Conservation (phyloP, 2,329 filamentous ascomycete species). For the Coccinonectria pachysandricola region DNA sequence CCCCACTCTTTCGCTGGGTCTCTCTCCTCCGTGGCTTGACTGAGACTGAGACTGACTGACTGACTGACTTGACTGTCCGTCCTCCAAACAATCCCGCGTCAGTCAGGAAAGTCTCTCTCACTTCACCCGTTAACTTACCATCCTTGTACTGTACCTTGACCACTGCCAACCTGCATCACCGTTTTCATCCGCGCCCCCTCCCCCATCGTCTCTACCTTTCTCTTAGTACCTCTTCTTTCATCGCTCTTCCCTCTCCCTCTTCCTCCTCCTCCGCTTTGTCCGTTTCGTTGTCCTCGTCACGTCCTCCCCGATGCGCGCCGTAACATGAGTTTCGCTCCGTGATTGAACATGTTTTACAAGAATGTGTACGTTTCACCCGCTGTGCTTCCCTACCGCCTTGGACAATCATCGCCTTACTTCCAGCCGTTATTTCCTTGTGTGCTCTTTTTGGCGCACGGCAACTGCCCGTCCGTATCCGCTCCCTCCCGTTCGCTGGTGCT, state of each 20-base stretch:
- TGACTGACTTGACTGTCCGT: no score
- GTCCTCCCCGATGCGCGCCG: constrained; percentile 19
- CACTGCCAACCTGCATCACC: no score
- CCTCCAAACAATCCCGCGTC: no score
- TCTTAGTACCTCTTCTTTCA: constrained; percentile 6
- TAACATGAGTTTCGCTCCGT: constrained; percentile 24
- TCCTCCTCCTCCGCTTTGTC: constrained; percentile 9
- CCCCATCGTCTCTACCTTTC: constrained; percentile 1
- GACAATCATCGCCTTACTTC: constrained; percentile 5
- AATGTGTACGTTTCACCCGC: constrained; percentile 30
- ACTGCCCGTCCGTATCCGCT: constrained; percentile 3
- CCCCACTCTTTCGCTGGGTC: no score
- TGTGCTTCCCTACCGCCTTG: constrained; percentile 4
- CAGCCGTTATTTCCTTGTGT: constrained; percentile 5
- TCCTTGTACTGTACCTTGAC: no score
- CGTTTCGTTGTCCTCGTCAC: constrained; percentile 16
- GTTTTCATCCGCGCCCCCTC: constrained; percentile 11
- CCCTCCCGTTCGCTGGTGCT: constrained; percentile 7
- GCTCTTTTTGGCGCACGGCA: no score
- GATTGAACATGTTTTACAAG: constrained; percentile 30
- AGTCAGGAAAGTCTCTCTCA: no score
- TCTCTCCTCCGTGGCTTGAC: no score
- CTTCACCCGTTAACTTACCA: constrained; percentile 9
- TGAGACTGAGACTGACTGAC: no score
- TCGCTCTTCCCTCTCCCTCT: constrained; percentile 2